phyloP scores from a whole-genome alignment of 768 basidiomycete genomes.

The Dentipellis sp. region DNA sequence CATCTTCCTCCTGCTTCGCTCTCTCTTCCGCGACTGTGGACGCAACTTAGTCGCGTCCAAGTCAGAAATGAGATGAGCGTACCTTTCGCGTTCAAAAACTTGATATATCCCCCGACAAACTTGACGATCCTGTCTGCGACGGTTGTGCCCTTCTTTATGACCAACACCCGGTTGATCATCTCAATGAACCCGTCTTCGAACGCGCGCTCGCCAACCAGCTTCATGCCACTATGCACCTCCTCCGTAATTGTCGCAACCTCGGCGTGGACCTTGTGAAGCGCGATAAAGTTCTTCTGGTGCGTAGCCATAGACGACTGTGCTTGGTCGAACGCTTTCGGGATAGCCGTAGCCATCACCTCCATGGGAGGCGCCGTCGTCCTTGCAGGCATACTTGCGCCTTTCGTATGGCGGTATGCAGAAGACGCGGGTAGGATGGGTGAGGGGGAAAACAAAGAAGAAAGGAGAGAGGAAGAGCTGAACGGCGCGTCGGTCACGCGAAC shows the following conservation, averaged over 20 bases:
- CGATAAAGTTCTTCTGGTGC: conserved; percentile 85
- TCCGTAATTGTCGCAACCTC: conserved; percentile 50
- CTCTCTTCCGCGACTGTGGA: conserved; percentile 24
- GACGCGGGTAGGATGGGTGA: background rate
- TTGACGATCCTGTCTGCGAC: conserved; percentile 73
- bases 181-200: conserved; percentile 63
- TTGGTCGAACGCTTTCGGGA: conserved; percentile 73
- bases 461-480: background rate
- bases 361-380: background rate
- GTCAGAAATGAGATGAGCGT: conserved; percentile 10
- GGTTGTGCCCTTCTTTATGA: conserved; percentile 70
- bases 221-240: conserved; percentile 33
- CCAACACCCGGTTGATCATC: conserved; percentile 50
- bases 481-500: background rate
- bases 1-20: conserved; percentile 24
- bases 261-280: conserved; percentile 69
- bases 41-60: background rate
- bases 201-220: conserved; percentile 63
- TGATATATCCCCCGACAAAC: conserved; percentile 74
- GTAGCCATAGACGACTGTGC: conserved; percentile 65
- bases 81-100: conserved; percentile 74
- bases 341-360: conserved; percentile 13
- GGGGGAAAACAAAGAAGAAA: background rate
- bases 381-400: background rate
- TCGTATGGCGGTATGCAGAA: no score